Percentiles rank a stretch among this genome's conserved stretches.
These are phyloP conservation scores for Candida silvatica DNA, from an alignment of 805 yeast genomes.

Conservation along the genomic window DNA sequence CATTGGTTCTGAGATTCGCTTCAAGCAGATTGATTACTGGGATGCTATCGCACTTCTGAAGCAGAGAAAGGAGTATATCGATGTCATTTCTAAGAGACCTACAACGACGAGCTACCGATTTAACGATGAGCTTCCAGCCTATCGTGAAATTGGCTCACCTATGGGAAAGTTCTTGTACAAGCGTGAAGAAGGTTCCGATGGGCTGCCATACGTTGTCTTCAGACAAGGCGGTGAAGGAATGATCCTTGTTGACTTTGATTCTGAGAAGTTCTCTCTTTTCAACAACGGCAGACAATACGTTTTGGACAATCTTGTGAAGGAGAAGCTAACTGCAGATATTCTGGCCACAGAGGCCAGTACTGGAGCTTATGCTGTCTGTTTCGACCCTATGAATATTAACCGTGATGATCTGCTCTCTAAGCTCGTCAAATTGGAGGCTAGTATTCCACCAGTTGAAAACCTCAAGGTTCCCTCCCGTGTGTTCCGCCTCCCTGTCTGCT, in stretches of 20 bases:
- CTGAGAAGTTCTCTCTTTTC: slow-evolving; percentile 19
- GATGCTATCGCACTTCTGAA: slow-evolving; percentile 17
- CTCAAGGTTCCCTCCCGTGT: slow-evolving; percentile 19
- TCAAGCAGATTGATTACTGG: slow-evolving; percentile 13
- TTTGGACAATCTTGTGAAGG: slow-evolving; percentile 10
- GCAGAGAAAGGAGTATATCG: slow-evolving; percentile 12
- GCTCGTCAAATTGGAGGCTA: slow-evolving; percentile 14
- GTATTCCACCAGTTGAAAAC: slow-evolving; percentile 18
- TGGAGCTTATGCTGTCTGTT: slow-evolving; percentile 18
- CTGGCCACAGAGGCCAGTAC: slow-evolving; percentile 14
- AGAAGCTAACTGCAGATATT: slow-evolving; percentile 7
- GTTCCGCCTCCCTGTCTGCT: slow-evolving; percentile 17
- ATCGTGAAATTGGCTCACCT: slow-evolving; percentile 4
- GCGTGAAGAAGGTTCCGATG: slow-evolving; percentile 3
- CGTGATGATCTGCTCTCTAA: slow-evolving; percentile 10
- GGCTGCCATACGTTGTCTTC: slow-evolving; percentile 12
- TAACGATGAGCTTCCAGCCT: slow-evolving; percentile 9
- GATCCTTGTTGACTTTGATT: slow-evolving; percentile 25
- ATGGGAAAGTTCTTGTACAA: slow-evolving; percentile 11
- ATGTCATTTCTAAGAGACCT: slow-evolving; percentile 10
- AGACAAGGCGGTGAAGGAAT: slow-evolving; percentile 27
- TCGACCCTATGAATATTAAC: slow-evolving; percentile 13
- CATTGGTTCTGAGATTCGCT: slow-evolving; percentile 17
- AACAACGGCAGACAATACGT: slow-evolving; percentile 26
- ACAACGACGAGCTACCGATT: slow-evolving; percentile 5